phyloP scores from a whole-genome alignment of 192 early-diverging fungal genomes.

The Umbelopsis vinacea region DNA sequence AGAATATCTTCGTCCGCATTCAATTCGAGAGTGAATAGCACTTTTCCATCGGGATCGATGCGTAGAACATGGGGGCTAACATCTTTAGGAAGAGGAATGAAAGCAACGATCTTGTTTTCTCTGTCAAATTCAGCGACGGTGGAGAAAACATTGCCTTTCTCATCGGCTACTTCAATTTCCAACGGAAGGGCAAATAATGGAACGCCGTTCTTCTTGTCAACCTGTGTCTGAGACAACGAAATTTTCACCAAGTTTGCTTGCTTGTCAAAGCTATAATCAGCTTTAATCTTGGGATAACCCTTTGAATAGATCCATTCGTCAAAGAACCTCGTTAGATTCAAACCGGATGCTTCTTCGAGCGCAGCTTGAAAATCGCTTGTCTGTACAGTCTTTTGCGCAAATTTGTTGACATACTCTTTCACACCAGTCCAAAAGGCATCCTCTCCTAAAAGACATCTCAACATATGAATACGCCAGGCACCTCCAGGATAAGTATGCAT shows the following conservation, averaged over 20 bases:
- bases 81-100: slow-evolving; percentile 32
- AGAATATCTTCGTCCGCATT: slow-evolving; percentile 48
- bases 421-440: slow-evolving; percentile 55
- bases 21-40: slow-evolving; percentile 45
- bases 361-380: slow-evolving; percentile 56
- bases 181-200: slow-evolving; percentile 50
- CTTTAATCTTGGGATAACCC: slow-evolving; percentile 59
- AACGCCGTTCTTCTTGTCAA: slow-evolving; percentile 34
- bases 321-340: slow-evolving; percentile 65
- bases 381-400: slow-evolving; percentile 45
- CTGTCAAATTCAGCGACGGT: slow-evolving; percentile 40
- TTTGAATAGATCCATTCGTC: slow-evolving; percentile 73
- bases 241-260: slow-evolving; percentile 64
- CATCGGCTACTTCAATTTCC: slow-evolving; percentile 49
- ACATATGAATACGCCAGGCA: slow-evolving; percentile 55
- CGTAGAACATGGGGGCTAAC: slow-evolving; percentile 40
- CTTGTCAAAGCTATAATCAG: slow-evolving; percentile 58
- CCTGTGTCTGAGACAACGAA: slow-evolving; percentile 54
- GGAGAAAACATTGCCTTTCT: slow-evolving; percentile 40
- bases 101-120: slow-evolving; percentile 30
- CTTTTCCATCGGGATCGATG: slow-evolving; percentile 51
- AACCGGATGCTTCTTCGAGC: slow-evolving; percentile 55
- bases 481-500: slow-evolving; percentile 59
- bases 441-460: slow-evolving; percentile 50
- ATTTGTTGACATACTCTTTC: slow-evolving; percentile 46